A percentile compares a stretch with the other conserved stretches of the same genome.
These are phyloP conservation scores for Pseudogymnoascus sp. DNA, from an alignment of 2,329 filamentous ascomycete species.

Conservation along the genomic window DNA sequence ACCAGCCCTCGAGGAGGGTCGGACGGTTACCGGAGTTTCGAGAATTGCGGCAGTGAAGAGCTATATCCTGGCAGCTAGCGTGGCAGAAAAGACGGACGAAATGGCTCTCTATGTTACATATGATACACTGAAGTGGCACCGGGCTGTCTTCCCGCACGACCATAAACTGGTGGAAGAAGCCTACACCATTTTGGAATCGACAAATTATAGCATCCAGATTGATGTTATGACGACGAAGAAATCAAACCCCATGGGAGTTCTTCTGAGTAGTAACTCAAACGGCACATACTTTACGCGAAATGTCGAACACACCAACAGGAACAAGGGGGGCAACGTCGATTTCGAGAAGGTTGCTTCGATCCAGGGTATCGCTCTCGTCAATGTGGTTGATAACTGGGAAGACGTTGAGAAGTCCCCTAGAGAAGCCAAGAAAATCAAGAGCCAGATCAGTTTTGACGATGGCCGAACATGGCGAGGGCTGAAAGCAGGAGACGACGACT, in stretches of 20 bases:
- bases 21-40: constrained; percentile 69
- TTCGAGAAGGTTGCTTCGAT: constrained; percentile 91
- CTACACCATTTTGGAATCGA: constrained; percentile 91
- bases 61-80: constrained; percentile 75
- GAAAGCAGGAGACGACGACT: constrained; percentile 52
- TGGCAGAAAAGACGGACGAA: constrained; percentile 73
- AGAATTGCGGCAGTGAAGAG: constrained; percentile 79
- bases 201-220: constrained; percentile 95
- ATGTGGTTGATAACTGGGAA: constrained; percentile 78
- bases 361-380: constrained; percentile 86
- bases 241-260: constrained; percentile 66
- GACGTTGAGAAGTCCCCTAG: constrained; percentile 50
- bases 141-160: constrained; percentile 76
- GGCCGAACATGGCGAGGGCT: constrained; percentile 75
- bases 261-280: constrained; percentile 96
- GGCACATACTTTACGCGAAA: constrained; percentile 94
- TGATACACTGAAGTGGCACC: constrained; percentile 79
- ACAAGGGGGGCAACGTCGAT: constrained; percentile 67
- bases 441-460: constrained; percentile 90
- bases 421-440: constrained; percentile 59
- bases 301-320: constrained; percentile 84
- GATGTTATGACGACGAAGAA: constrained; percentile 70
- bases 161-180: constrained; percentile 75
- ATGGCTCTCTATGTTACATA: constrained; percentile 85
- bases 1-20: constrained; percentile 64